Conservation (phyloP, 2,329 filamentous ascomycete species). For the Ciborinia camelliae region DNA sequence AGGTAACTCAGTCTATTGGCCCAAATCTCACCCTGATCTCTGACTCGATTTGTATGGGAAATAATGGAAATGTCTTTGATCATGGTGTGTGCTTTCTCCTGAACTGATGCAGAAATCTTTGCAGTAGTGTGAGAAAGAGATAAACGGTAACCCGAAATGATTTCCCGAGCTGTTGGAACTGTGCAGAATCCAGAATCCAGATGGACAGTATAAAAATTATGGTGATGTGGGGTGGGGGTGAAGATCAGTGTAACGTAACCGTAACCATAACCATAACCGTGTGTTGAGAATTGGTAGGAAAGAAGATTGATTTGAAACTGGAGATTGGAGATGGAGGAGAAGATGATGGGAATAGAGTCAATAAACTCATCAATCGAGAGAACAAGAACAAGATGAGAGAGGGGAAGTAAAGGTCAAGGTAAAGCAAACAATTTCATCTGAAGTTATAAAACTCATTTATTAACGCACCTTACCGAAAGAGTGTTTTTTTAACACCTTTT, state of each 20-base stretch:
- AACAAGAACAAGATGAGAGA: not conserved
- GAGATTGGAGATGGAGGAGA: not conserved
- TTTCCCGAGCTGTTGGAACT: slow-evolving; percentile 13
- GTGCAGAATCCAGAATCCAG: not conserved
- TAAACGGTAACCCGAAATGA: slow-evolving; percentile 9
- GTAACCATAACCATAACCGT: too few relatives aligned
- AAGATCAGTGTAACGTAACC: slow-evolving; percentile 14
- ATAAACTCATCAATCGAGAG: too few relatives aligned
- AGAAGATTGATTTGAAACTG: not conserved
- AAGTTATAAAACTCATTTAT: not conserved
- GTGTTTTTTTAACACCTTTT: not conserved
- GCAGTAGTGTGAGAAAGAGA: slow-evolving; percentile 12
- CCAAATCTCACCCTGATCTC: not conserved
- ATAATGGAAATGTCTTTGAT: slow-evolving; percentile 10
- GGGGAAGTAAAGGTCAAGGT: not conserved
- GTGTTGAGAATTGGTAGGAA: slow-evolving; percentile 1
- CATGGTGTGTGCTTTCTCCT: slow-evolving; percentile 14
- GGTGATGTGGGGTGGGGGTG: not conserved
- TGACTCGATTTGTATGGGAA: slow-evolving; percentile 4
- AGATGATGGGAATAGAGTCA: not conserved
- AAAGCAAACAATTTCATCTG: slow-evolving; percentile 2
- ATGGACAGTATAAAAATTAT: not conserved
- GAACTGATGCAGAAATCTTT: slow-evolving; percentile 10
- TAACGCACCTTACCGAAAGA: slow-evolving; percentile 13
- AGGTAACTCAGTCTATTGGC: slow-evolving; percentile 10